Evolutionary conservation across 352 stramenopile species (phyloP).

Genomic region (Phytophthora podocarpi): DNA sequence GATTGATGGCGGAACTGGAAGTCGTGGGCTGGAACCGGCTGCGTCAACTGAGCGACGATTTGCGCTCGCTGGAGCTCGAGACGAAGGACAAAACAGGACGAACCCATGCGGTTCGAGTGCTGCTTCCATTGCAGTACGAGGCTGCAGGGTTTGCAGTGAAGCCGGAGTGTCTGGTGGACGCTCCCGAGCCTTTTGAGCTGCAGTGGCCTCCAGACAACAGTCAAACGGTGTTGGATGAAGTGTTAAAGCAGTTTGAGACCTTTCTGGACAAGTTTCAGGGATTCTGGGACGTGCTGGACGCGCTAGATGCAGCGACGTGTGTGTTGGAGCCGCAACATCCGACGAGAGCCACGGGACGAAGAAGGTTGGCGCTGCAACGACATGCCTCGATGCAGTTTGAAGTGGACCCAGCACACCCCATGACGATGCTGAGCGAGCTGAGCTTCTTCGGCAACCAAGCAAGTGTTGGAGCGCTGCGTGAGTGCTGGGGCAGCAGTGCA

Average conservation of each 20-base stretch:
- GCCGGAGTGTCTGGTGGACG: conserved; percentile 53
- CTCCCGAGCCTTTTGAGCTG: conserved; percentile 56
- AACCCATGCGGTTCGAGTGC: conserved; percentile 49
- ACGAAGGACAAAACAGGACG: conserved; percentile 43
- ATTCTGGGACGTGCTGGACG: conserved; percentile 83
- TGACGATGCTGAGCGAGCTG: conserved; percentile 54
- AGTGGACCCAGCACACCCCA: conserved; percentile 49
- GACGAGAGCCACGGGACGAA: conserved; percentile 62
- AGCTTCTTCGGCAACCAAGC: conserved; percentile 81
- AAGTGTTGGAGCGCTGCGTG: conserved; percentile 52
- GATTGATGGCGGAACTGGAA: conserved; percentile 65
- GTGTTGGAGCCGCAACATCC: conserved; percentile 79
- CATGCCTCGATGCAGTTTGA: conserved; percentile 80
- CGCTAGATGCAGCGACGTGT: conserved; percentile 71
- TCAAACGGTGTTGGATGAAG: conserved; percentile 26
- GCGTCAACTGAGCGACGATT: conserved; percentile 59
- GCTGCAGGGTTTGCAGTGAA: background rate
- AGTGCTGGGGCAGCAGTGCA: conserved; percentile 60
- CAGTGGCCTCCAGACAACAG: conserved; percentile 24
- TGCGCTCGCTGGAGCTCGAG: conserved; percentile 60
- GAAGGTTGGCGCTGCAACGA: conserved; percentile 68
- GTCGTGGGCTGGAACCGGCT: conserved; percentile 65
- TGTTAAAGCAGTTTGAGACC: conserved; percentile 55
- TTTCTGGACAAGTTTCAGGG: conserved; percentile 70
- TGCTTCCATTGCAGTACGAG: conserved; percentile 51